Evolutionary conservation across 192 early-diverging fungal species (phyloP).

Genomic region (Umbelopsis ramanniana): DNA sequence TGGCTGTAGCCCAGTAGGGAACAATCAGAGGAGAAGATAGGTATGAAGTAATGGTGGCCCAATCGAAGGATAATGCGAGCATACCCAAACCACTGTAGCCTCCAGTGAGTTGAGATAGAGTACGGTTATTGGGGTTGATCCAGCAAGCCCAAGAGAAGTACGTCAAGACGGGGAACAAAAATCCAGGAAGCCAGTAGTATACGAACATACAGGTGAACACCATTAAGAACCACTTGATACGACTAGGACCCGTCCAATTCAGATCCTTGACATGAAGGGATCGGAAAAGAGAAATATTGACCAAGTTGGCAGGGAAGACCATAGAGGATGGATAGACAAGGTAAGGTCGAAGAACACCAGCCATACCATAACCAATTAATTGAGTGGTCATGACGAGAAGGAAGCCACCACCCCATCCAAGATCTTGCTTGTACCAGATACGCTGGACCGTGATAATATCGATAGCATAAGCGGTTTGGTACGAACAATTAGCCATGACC

Average conservation of each 20-base stretch:
- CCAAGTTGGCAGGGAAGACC: constrained; percentile 86
- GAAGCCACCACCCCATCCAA: constrained; percentile 58
- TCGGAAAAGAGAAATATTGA: constrained; percentile 77
- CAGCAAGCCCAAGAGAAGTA: constrained; percentile 58
- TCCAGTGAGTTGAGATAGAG: constrained; percentile 50
- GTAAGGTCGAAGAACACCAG: constrained; percentile 74
- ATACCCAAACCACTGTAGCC: constrained; percentile 57
- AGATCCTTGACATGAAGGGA: constrained; percentile 60
- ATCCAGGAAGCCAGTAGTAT: constrained; percentile 65
- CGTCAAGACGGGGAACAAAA: constrained; percentile 54
- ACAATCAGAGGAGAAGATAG: constrained; percentile 44
- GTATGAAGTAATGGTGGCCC: constrained; percentile 52
- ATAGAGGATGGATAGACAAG: constrained; percentile 87
- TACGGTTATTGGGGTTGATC: constrained; percentile 47
- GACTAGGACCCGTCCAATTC: constrained; percentile 42
- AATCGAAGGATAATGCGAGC: constrained; percentile 62
- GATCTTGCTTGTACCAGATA: constrained; percentile 57
- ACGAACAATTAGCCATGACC: constrained; percentile 54
- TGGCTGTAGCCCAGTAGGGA: constrained; percentile 50
- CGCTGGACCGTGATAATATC: constrained; percentile 61
- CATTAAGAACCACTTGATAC: constrained; percentile 66
- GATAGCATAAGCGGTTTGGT: constrained; percentile 57
- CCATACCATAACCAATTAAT: constrained; percentile 56
- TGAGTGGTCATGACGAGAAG: constrained; percentile 60
- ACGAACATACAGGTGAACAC: constrained; percentile 53